Evolutionary conservation across 192 early-diverging fungal species (phyloP), one percentile per base, ranked within the genome.

Genomic region (Rhizophagus sp.): DNA sequence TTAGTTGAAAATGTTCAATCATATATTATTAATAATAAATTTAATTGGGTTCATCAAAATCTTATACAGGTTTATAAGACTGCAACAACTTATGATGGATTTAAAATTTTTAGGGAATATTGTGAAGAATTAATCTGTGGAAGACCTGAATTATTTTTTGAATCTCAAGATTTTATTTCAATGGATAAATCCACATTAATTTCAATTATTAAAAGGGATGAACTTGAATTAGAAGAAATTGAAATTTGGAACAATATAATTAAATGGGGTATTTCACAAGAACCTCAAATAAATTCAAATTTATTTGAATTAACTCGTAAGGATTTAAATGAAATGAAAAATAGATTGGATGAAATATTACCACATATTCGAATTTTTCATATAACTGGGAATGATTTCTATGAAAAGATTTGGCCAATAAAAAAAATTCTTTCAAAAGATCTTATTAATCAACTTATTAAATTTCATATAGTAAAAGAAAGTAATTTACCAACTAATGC

Each of bases 61-160:
- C 11, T 67, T 33, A 19, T 67, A 15, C 22, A 67, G 34, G 17
- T 67, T 33, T 67, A 17, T 67, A 67, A 67, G 11, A 33, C 12
- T 17, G 11, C 25, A 0, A 52, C 17, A 19, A 17, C 50, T 6
- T 15, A 41, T 47, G 44, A 47, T 47, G 44, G 44, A 12, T 47
- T 47, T 47, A 47, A 11, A 47, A 47, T 47, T 10, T 41, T 67
- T 67, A 22, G 15, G 11, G 30, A 67, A 7, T 15, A 66, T 30
- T 33, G n/a, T 33, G 25, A 30, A 25, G 64, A 25, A 50, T 13
- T 73, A 25, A 73, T 73, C 5, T 19, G 41, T 49, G 3, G 4
- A 50, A 19, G 41, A 49, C 71, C 41, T 1, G 44, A 73, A 50
- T 49, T 73, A 73, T 8, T 73, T 49, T 73, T 73, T 73, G 39